A percentile compares a stretch with the other conserved stretches of the same genome.
Evolutionary conservation across 306 rosid species (phyloP).

Genomic region (Prunus fruticosa): DNA sequence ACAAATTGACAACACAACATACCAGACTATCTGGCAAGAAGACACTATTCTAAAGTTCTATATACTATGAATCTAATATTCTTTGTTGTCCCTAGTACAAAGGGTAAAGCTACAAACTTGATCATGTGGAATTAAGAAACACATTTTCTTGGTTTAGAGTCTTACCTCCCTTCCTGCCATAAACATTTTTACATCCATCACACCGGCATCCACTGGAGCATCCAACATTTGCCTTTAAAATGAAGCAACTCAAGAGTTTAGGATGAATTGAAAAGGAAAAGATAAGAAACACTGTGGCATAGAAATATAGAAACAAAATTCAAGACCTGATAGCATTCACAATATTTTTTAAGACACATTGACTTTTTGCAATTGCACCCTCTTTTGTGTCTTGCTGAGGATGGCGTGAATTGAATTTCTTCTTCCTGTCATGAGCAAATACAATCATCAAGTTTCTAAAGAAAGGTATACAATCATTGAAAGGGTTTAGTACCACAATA

Average conservation of each 20-base stretch:
- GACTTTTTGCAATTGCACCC: constrained; percentile 84
- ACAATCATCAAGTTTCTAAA: constrained; percentile 16
- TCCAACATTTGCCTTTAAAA: constrained; percentile 59
- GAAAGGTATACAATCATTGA: neutral
- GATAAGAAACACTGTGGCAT: neutral
- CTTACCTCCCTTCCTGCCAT: constrained; percentile 68
- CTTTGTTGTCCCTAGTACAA: neutral
- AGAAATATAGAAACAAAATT: neutral
- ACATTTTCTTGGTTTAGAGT: constrained; percentile 1
- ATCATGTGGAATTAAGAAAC: neutral
- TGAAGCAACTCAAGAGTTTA: constrained; percentile 14
- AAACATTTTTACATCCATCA: constrained; percentile 56
- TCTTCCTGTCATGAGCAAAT: constrained; percentile 41
- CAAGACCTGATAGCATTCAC: constrained; percentile 79
- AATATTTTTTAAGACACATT: constrained; percentile 69
- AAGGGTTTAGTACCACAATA: constrained; percentile 33
- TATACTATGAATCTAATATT: neutral
- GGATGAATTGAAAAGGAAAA: constrained; percentile 7
- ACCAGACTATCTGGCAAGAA: neutral
- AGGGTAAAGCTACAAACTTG: neutral
- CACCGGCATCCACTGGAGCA: constrained; percentile 76
- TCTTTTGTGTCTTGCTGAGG: constrained; percentile 65
- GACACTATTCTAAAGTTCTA: neutral
- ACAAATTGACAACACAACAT: neutral
- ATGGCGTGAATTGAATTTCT: constrained; percentile 40